A percentile compares a stretch with the other conserved stretches of the same genome.
Evolutionary conservation across 441 rosid genomes (phyloP).

Genomic region (Isatis lusitanica): DNA sequence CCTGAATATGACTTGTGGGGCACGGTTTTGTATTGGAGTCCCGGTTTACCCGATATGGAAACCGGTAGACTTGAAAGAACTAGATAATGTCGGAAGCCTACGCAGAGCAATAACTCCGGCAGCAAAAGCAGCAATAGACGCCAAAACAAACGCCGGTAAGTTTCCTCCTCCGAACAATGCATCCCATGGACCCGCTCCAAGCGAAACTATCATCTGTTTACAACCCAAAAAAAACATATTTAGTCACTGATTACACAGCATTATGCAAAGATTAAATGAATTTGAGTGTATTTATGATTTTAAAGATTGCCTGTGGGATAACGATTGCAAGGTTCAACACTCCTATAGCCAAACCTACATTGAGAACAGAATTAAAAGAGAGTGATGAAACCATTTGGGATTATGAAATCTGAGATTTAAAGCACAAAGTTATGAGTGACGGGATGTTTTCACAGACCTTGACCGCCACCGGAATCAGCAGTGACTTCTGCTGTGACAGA

Average conservation of each 20-base stretch:
- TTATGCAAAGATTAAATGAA: background rate
- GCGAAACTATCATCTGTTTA: constrained; percentile 73
- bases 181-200: constrained; percentile 97
- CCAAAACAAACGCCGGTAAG: constrained; percentile 88
- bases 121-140: constrained; percentile 68
- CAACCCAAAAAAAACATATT: constrained; percentile 18
- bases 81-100: constrained; percentile 70
- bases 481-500: constrained; percentile 92
- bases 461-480: constrained; percentile 95
- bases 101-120: constrained; percentile 67
- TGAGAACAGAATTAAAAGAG: background rate
- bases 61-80: constrained; percentile 65
- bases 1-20: background rate
- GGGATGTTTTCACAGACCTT: constrained; percentile 48
- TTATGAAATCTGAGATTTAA: constrained; percentile 4
- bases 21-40: background rate
- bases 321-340: constrained; percentile 93
- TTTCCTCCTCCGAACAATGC: constrained; percentile 96
- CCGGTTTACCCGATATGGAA: constrained; percentile 67
- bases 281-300: background rate
- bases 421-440: constrained; percentile 27
- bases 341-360: constrained; percentile 87
- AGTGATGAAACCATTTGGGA: constrained; percentile 1
- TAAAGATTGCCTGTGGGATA: constrained; percentile 67
- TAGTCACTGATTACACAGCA: background rate